Base-by-base conservation (phyloP, 768 basidiomycete species). In the Leccinellum luteum region DNA sequence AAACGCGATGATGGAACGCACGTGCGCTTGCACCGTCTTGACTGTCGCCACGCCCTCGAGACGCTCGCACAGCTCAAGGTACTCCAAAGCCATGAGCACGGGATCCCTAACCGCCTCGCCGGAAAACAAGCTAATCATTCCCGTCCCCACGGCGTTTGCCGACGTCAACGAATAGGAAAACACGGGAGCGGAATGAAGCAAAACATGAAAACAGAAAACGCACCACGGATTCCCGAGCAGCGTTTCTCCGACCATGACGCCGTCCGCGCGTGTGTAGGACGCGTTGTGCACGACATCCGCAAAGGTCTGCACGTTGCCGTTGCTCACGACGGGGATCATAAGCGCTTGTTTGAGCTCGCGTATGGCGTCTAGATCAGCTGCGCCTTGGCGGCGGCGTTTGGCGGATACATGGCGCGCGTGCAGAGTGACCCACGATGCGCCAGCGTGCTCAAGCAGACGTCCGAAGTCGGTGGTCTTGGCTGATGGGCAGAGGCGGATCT, bases 181-280 rank as follows among this genome's bases (percentile, higher is more conserved):
- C 30, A 19, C 19, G 41, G 41, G 41, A 43, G 17, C 19, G 12
- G 21, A 25, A 47, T 47, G 0, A 17, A 47, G 21, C n/a, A 25
- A 9, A 17, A 31, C 27, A 25, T 25, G 25, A 7, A 14, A 55
- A 19, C 19, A 52, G 12, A 47, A 41, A 25, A 69, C 78, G 34
- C 59, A 90, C 90, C 82, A 85, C 31, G 89, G 89, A 71, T 92
- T 90, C 17, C 81, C 82, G 5, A 90, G 75, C 32, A 92, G 71
- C n/a, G 83, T 81, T 66, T 92, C 90, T 9, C 87, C 90, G 1
- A 91, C 87, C 90, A 92, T 92, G 54, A 87, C 67, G 9, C 90
- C 90, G 63, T 89, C 84, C 45, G 88, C 87, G 15, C 79, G 75
- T 3, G 89, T 89, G 48, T 74, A 74, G 30, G 69, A 65, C 51